A percentile compares a stretch with the other conserved stretches of the same genome.
These are phyloP conservation scores for Pleurotus pulmonarius DNA, from an alignment of 768 basidiomycete genomes.

Conservation along the genomic window DNA sequence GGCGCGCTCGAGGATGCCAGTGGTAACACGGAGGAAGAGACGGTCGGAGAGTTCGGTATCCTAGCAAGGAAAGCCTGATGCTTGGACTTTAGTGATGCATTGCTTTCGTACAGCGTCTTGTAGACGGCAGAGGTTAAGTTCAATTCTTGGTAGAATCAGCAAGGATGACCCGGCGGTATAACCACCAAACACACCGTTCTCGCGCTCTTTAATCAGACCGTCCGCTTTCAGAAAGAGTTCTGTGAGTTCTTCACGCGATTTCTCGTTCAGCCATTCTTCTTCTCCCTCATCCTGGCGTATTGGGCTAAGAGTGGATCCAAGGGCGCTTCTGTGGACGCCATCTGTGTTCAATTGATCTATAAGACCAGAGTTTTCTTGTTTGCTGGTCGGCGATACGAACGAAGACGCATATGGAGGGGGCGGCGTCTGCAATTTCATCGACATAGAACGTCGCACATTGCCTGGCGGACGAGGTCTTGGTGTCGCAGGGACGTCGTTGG, in stretches of 20 bases:
- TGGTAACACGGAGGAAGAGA: not conserved
- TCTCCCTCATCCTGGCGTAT: constrained; percentile 10
- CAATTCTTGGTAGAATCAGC: constrained; percentile 43
- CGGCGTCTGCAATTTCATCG: constrained; percentile 35
- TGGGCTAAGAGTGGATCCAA: constrained; percentile 9
- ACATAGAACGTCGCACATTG: constrained; percentile 49
- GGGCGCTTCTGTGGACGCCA: constrained; percentile 17
- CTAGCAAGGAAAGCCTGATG: constrained; percentile 71
- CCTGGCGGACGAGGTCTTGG: constrained; percentile 73
- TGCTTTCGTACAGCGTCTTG: constrained; percentile 68
- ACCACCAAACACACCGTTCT: constrained; percentile 56
- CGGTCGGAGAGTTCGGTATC: constrained; percentile 43
- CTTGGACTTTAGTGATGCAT: constrained; percentile 61
- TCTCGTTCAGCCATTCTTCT: constrained; percentile 52
- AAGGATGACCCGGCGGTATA: not conserved
- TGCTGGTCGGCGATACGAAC: constrained; percentile 25
- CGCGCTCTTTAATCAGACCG: constrained; percentile 70
- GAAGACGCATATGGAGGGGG: constrained; percentile 55
- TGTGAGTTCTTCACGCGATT: constrained; percentile 70
- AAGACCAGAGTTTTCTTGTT: constrained; percentile 9
- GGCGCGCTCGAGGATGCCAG: constrained; percentile 34
- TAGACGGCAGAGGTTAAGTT: constrained; percentile 62
- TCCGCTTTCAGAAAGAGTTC: constrained; percentile 70
- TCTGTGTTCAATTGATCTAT: constrained; percentile 1
- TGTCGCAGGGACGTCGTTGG: constrained; percentile 35